Percentiles rank a stretch among this genome's conserved stretches.
These are phyloP conservation scores for Pythium oligandrum DNA, from an alignment of 352 stramenopile genomes.

Conservation along the genomic window DNA sequence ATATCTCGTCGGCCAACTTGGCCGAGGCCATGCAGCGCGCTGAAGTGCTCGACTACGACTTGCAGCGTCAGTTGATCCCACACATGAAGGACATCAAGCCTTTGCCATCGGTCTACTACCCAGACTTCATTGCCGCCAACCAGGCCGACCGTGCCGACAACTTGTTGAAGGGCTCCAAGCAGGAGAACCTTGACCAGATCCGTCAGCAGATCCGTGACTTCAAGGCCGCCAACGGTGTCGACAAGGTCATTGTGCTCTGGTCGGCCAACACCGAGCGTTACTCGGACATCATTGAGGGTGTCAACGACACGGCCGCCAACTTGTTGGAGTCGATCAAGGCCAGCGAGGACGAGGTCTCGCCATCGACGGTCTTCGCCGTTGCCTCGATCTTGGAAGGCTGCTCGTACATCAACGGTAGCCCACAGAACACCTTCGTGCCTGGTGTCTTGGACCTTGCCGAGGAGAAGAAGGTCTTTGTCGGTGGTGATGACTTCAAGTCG, in stretches of 20 bases:
- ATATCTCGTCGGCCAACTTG: slow-evolving; percentile 97
- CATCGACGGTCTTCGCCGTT: slow-evolving; percentile 97
- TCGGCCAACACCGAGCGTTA: slow-evolving; percentile 99
- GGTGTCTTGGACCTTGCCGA: slow-evolving; percentile 95
- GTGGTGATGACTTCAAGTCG: slow-evolving; percentile 99
- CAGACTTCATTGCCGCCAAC: slow-evolving; percentile 99
- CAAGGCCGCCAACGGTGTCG: slow-evolving; percentile 91
- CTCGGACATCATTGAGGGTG: slow-evolving; percentile 94
- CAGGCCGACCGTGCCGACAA: slow-evolving; percentile 98
- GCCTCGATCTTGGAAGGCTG: slow-evolving; percentile 97
- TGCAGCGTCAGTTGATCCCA: slow-evolving; percentile 96
- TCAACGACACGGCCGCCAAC: slow-evolving; percentile 98
- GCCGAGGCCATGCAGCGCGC: slow-evolving; percentile 96
- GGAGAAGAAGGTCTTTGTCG: slow-evolving; percentile 95
- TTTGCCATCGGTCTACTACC: slow-evolving; percentile 97
- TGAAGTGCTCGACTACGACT: slow-evolving; percentile 94
- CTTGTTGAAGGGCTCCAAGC: slow-evolving; percentile 94
- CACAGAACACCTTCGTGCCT: slow-evolving; percentile 99
- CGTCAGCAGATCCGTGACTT: slow-evolving; percentile 96
- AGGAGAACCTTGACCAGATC: slow-evolving; percentile 94
- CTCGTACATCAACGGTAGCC: slow-evolving; percentile 99
- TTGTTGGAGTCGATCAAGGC: slow-evolving; percentile 95
- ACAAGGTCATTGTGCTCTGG: slow-evolving; percentile 99
- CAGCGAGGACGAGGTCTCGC: slow-evolving; percentile 92
- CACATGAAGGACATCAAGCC: slow-evolving; percentile 96